phyloP scores from a whole-genome alignment of 2,329 filamentous ascomycete genomes.

The Didymellaceae sp. region DNA sequence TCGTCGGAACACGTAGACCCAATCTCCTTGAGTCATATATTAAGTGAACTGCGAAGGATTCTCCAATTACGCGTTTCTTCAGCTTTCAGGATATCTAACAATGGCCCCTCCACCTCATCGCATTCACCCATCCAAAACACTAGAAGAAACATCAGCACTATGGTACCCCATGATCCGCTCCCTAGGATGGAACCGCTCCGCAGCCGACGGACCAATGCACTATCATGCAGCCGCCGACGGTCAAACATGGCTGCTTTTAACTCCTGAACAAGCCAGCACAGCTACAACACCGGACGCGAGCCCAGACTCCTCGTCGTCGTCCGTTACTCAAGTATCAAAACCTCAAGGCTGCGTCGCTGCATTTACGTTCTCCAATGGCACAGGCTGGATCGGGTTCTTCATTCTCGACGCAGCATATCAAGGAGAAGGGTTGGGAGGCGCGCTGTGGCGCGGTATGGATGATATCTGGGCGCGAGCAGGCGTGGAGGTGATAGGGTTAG shows the following conservation, averaged over 20 bases:
- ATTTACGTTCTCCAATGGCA: constrained; percentile 44
- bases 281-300: neutral
- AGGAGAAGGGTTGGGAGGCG: constrained; percentile 42
- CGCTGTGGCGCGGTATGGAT: constrained; percentile 40
- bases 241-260: constrained; percentile 40
- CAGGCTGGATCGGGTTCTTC: constrained; percentile 51
- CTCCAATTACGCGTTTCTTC: too few species aligned
- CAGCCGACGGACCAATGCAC: constrained; percentile 42
- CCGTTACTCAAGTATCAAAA: constrained; percentile 12
- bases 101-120: constrained; percentile 7
- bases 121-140: constrained; percentile 27
- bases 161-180: constrained; percentile 48
- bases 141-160: constrained; percentile 32
- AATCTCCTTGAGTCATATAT: too few species aligned
- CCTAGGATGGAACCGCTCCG: constrained; percentile 47
- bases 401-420: constrained; percentile 38
- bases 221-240: constrained; percentile 34
- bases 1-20: too few species aligned
- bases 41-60: too few species aligned
- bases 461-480: constrained; percentile 25
- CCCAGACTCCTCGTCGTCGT: neutral
- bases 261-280: constrained; percentile 17
- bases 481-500: constrained; percentile 40
- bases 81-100: too few species aligned
- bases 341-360: constrained; percentile 43